A percentile compares a stretch with the other conserved stretches of the same genome.
These are phyloP conservation scores for Dactylellina sp. DNA, from an alignment of 2,329 filamentous ascomycete genomes.

Conservation along the genomic window DNA sequence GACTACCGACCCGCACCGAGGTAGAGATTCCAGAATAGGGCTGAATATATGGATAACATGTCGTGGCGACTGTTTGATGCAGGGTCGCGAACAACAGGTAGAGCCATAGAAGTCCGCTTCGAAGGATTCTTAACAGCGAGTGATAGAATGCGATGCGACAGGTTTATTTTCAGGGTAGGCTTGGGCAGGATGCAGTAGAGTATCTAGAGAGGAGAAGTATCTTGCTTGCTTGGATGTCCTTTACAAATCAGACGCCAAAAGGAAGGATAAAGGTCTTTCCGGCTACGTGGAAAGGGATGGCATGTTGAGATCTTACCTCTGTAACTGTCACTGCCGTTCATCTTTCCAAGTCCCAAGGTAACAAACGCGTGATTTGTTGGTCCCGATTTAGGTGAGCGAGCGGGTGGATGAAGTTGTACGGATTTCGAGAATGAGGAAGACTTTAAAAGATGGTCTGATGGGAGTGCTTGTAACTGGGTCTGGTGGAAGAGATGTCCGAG, in stretches of 20 bases:
- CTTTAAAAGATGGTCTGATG: neutral
- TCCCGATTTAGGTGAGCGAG: neutral
- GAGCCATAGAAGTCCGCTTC: slow-evolving; percentile 42
- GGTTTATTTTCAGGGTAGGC: slow-evolving; percentile 27
- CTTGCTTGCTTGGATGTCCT: slow-evolving; percentile 56
- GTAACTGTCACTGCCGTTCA: slow-evolving; percentile 56
- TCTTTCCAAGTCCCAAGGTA: slow-evolving; percentile 1
- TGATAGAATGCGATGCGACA: slow-evolving; percentile 42
- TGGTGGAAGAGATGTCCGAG: neutral
- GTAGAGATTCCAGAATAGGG: slow-evolving; percentile 46
- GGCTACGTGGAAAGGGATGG: slow-evolving; percentile 26
- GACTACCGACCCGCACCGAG: slow-evolving; percentile 41
- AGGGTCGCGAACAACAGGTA: slow-evolving; percentile 29
- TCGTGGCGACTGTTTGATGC: slow-evolving; percentile 42
- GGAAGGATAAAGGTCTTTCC: slow-evolving; percentile 51
- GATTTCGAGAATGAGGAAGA: neutral
- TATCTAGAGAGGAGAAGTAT: slow-evolving; percentile 46
- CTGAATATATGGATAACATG: slow-evolving; percentile 41
- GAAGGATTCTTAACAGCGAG: slow-evolving; percentile 32
- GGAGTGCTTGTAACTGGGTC: neutral
- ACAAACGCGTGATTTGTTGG: slow-evolving; percentile 19
- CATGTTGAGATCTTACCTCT: slow-evolving; percentile 40
- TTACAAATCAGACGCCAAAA: slow-evolving; percentile 58
- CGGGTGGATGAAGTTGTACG: neutral
- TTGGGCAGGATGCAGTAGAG: slow-evolving; percentile 15